Evolutionary conservation across 495 filamentous ascomycete species (phyloP), one percentile per base, ranked within the genome.

Genomic region (Hypoxylon lenormandii): DNA sequence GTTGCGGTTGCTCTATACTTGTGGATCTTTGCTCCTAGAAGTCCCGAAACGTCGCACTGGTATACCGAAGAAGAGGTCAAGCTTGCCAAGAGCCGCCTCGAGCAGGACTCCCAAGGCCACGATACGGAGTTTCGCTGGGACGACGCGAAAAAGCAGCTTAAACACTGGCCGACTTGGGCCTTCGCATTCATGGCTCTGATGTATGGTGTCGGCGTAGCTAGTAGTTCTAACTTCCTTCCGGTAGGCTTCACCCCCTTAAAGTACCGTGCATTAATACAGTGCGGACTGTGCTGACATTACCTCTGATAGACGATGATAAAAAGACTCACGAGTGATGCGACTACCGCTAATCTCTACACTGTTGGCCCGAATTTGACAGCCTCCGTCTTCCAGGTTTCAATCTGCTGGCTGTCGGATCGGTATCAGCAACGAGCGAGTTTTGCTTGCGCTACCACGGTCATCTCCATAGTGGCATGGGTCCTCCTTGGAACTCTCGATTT

Each of bases 261-360:
- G 7, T 13, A 15, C 12, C 8, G 38, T 42, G 38, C 38, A 42
- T 15, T 15, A 15, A 1, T 8, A 33, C 30, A 33, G 30, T 33
- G 38, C 6, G 7, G 15, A 16, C 38, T 42, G 8, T 8, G 15
- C 38, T 16, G 6, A 42, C 4, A 30, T n/a, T 4, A 37, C 33
- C 18, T 22, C n/a, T 1, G 3, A 33, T 30, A 66, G 46, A 69
- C 73, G 6, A 73, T 77, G 48, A 71, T 77, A 18, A 60, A 76
- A 53, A 74, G 80, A 0, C 78, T 84, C 57, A 80, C 79, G 5
- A 79, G 75, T 65, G 72, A 77, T 6, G 66, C 83, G 1, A 76
- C 84, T 1, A 75, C 76, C 0, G 81, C 85, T 8, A 88, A 87
- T 55, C 78, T 88, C 5, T 79, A 88, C n/a, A 80, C 81, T 0